Percentiles rank a stretch among this genome's conserved stretches.
phyloP scores from a whole-genome alignment of 73 alveolate genomes.

The Paraurostyla sp. region DNA sequence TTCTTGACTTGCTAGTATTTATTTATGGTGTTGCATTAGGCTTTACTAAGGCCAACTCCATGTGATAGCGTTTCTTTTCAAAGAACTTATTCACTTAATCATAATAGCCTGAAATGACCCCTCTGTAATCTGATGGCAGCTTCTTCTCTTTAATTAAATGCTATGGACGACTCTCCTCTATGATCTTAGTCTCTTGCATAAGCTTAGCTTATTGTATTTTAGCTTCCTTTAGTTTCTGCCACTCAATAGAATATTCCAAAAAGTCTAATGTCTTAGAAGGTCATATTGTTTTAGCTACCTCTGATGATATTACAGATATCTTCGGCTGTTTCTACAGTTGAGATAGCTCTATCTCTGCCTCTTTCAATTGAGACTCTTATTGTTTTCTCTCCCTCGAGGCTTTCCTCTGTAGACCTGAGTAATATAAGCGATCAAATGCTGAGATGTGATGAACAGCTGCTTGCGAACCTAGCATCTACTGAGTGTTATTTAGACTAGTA shows the following conservation, averaged over 20 bases:
- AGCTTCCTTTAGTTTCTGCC: slow-evolving; percentile 49
- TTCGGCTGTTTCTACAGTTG: slow-evolving; percentile 8
- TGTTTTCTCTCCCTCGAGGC: slow-evolving; percentile 37
- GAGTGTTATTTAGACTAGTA: neutral
- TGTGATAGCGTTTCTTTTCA: slow-evolving; percentile 6
- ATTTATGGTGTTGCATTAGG: slow-evolving; percentile 38
- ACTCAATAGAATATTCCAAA: slow-evolving; percentile 36
- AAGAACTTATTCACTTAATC: slow-evolving; percentile 48
- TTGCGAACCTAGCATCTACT: too few relatives aligned
- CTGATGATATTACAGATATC: slow-evolving; percentile 29
- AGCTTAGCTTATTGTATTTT: slow-evolving; percentile 26
- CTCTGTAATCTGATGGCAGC: slow-evolving; percentile 31
- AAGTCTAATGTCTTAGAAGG: neutral
- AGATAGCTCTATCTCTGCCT: slow-evolving; percentile 1
- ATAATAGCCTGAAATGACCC: slow-evolving; percentile 42
- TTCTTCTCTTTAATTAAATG: neutral
- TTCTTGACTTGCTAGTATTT: neutral
- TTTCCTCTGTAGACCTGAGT: slow-evolving; percentile 55
- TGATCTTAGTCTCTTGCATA: slow-evolving; percentile 1
- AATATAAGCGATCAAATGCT: slow-evolving; percentile 52
- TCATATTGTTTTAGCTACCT: slow-evolving; percentile 24
- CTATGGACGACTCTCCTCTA: slow-evolving; percentile 10
- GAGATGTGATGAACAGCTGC: too few relatives aligned
- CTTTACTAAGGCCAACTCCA: neutral
- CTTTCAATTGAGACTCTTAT: neutral